phyloP scores from a whole-genome alignment of 208 protist genomes.

The Trypanosoma cruzi region DNA sequence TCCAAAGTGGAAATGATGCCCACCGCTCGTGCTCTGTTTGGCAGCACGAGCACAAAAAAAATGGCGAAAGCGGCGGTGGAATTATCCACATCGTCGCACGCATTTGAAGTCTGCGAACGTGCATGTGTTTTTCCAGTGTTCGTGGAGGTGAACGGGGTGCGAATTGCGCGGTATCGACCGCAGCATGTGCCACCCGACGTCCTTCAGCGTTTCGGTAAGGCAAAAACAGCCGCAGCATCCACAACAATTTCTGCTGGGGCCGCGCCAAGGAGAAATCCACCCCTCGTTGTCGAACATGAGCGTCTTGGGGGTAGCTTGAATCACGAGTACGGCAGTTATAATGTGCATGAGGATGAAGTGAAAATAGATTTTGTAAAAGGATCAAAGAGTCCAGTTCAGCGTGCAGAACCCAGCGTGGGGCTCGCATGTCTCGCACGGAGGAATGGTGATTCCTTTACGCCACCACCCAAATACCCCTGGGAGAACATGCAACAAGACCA shows the following conservation, averaged over 20 bases:
- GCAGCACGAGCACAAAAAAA: not conserved
- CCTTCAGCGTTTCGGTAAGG: not conserved
- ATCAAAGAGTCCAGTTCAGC: not conserved
- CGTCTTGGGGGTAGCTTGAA: not conserved
- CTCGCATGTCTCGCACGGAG: too few species aligned
- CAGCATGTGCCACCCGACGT: not conserved
- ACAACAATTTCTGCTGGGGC: not conserved
- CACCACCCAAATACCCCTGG: not conserved
- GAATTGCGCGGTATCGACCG: constrained; percentile 23
- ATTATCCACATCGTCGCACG: not conserved
- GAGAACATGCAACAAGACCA: not conserved
- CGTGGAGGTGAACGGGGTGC: constrained; percentile 28
- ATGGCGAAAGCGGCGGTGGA: not conserved
- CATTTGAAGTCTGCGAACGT: not conserved
- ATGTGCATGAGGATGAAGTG: not conserved
- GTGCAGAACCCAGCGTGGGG: not conserved
- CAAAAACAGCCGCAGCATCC: not conserved
- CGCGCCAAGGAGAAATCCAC: not conserved
- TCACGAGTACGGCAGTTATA: not conserved
- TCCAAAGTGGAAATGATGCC: too few species aligned
- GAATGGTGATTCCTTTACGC: not conserved
- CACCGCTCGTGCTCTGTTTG: not conserved
- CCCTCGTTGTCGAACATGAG: constrained; percentile 4
- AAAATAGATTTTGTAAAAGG: not conserved
- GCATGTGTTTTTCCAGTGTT: constrained; percentile 9